These are phyloP conservation scores for Exophiala phaeomuriformis DNA, from an alignment of 2,329 filamentous ascomycete species.

Conservation along the genomic window DNA sequence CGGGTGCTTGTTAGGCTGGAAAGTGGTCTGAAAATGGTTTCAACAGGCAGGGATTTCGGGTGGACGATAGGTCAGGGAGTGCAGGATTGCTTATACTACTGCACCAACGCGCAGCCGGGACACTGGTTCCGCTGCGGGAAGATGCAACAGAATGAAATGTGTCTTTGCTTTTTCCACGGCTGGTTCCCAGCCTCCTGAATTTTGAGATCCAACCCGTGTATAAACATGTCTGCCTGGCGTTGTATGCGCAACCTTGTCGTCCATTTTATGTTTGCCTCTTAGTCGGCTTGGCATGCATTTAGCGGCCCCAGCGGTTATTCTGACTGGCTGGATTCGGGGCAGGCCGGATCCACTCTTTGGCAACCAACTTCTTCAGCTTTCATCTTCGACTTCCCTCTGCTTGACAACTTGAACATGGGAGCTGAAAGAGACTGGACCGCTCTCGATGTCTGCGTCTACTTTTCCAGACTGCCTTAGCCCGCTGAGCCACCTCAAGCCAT, in stretches of 20 bases:
- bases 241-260: conserved; percentile 15
- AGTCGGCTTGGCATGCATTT: neutral
- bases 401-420: too few relatives aligned
- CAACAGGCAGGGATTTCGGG: neutral
- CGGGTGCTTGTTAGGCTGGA: neutral
- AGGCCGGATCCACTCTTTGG: too few relatives aligned
- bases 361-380: too few relatives aligned
- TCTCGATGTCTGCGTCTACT: too few relatives aligned
- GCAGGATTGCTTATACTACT: neutral
- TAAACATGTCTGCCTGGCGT: conserved; percentile 10
- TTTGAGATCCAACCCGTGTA: conserved; percentile 8
- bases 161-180: neutral
- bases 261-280: conserved; percentile 10
- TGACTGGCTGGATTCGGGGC: neutral
- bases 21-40: neutral
- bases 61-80: neutral
- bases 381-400: too few relatives aligned
- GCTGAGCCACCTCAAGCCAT: neutral
- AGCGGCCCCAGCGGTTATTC: neutral
- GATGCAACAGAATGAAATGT: neutral
- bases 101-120: neutral
- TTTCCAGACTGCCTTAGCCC: neutral
- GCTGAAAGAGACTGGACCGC: too few relatives aligned
- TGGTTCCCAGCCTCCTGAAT: conserved; percentile 15
- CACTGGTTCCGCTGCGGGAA: neutral